These are phyloP conservation scores for Rutidosis leptorrhynchoides DNA, from an alignment of 129 eudicot genomes.

Conservation along the genomic window DNA sequence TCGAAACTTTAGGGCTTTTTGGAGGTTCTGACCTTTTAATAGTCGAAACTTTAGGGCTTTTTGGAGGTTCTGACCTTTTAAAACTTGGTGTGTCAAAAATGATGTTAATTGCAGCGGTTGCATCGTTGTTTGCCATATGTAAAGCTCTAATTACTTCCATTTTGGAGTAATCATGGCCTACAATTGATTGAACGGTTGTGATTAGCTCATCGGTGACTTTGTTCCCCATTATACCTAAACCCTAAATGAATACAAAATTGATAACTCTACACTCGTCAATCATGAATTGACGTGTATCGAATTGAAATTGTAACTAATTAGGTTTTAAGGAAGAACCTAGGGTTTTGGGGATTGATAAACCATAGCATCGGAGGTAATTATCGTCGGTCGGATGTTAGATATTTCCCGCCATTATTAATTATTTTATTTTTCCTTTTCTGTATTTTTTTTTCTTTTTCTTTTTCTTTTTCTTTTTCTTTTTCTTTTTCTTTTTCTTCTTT, in stretches of 20 bases:
- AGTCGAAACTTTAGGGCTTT: slow-evolving; percentile 25
- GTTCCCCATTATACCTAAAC: slow-evolving; percentile 48
- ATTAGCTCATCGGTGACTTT: slow-evolving; percentile 66
- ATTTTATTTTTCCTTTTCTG: neutral
- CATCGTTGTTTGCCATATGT: slow-evolving; percentile 90
- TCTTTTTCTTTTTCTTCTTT: no score
- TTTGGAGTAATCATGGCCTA: slow-evolving; percentile 63
- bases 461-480: no score
- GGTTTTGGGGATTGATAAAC: slow-evolving; percentile 33
- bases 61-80: slow-evolving; percentile 40
- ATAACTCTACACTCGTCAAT: slow-evolving; percentile 11
- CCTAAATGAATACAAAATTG: slow-evolving; percentile 22
- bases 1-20: neutral
- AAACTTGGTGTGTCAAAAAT: slow-evolving; percentile 78
- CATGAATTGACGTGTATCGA: neutral
- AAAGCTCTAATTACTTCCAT: slow-evolving; percentile 97
- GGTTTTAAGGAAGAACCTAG: neutral
- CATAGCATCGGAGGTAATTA: slow-evolving; percentile 6
- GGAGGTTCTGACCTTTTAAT: no score
- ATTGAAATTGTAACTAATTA: neutral
- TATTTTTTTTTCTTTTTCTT: neutral
- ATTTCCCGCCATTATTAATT: slow-evolving; percentile 34
- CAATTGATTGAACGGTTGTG: slow-evolving; percentile 59
- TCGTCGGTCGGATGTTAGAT: slow-evolving; percentile 24
- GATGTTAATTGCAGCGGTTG: slow-evolving; percentile 87